Base-by-base conservation (phyloP, 1,139 yeast species). In the Kluyveromyces marxianus region DNA sequence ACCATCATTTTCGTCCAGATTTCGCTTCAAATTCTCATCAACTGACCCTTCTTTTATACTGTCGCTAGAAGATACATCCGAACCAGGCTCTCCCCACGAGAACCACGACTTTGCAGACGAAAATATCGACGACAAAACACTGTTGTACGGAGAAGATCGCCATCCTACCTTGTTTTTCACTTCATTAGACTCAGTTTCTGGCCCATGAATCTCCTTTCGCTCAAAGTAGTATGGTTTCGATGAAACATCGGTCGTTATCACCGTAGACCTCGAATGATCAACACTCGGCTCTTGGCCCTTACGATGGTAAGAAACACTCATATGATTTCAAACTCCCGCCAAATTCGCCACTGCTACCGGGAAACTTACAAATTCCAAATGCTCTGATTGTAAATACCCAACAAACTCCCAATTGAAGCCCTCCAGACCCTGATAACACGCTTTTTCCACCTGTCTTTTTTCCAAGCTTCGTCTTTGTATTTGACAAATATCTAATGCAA, bases 71-170 rank as follows among this genome's bases (percentile, higher is more conserved):
- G 8, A 6, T 27, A 7, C 38, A 35, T 7, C 24, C 38, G n/a
- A 10, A 7, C 21, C 10, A n/a, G 38, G 43, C 3, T 33, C 37
- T 26, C 8, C 32, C 43, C 38, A 34, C 10, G 33, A 35, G 24
- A 38, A 40, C 43, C 43, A 40, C 7, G 37, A 10, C 31, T 40
- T 40, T 3, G 43, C 43, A 3, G 43, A 40, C 21, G 10, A 21
- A 21, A 26, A 40, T 24, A 40, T 33, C 10, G 33, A n/a, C 26
- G 43, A 34, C 27, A 40, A 28, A 4, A 34, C 32, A 4, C 38
- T 26, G n/a, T 8, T 33, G 25, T 34, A 40, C 8, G 27, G 33
- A 37, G 31, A 37, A 6, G 29, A 25, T 26, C 8, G 25, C 30
- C 30, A 10, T 8, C 28, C 21, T 4, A n/a, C n/a, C n/a, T 4